phyloP scores from a whole-genome alignment of 2,329 filamentous ascomycete species.

The Fusarium bulbicola region DNA sequence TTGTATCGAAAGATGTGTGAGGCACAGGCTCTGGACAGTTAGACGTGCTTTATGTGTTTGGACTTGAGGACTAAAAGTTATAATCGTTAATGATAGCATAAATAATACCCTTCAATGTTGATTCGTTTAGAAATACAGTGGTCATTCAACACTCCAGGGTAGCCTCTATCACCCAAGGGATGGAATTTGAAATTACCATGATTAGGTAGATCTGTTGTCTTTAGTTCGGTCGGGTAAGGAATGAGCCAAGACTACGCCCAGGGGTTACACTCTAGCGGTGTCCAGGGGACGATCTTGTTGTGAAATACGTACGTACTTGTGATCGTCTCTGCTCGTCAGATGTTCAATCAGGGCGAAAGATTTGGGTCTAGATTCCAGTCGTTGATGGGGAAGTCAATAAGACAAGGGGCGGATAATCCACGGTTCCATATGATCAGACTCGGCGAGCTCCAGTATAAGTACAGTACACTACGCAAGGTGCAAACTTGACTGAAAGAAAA shows the following conservation, averaged over 20 bases:
- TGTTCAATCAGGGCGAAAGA: constrained; percentile 15
- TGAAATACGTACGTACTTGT: not conserved
- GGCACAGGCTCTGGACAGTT: constrained; percentile 48
- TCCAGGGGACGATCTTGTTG: not conserved
- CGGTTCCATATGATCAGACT: not conserved
- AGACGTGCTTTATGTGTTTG: not conserved
- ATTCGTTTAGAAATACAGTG: not conserved
- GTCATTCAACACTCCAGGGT: not conserved
- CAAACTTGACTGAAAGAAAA: not conserved
- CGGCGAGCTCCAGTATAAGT: constrained; percentile 1
- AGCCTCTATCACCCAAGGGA: not conserved
- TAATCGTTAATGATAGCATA: constrained; percentile 24
- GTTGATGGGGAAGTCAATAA: constrained; percentile 19
- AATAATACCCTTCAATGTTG: constrained; percentile 12
- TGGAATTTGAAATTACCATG: not conserved
- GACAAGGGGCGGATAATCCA: constrained; percentile 18
- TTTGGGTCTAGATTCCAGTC: constrained; percentile 27
- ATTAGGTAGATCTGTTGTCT: not conserved
- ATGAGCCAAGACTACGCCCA: constrained; percentile 5
- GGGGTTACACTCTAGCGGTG: not conserved
- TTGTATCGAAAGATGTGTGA: constrained; percentile 62
- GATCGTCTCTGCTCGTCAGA: constrained; percentile 3
- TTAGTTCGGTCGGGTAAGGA: not conserved
- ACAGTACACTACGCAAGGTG: not conserved
- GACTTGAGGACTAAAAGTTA: not conserved